Evolutionary conservation across 2,329 filamentous ascomycete species (phyloP), one percentile per base, ranked within the genome.

Genomic region (Cordyceps militaris): DNA sequence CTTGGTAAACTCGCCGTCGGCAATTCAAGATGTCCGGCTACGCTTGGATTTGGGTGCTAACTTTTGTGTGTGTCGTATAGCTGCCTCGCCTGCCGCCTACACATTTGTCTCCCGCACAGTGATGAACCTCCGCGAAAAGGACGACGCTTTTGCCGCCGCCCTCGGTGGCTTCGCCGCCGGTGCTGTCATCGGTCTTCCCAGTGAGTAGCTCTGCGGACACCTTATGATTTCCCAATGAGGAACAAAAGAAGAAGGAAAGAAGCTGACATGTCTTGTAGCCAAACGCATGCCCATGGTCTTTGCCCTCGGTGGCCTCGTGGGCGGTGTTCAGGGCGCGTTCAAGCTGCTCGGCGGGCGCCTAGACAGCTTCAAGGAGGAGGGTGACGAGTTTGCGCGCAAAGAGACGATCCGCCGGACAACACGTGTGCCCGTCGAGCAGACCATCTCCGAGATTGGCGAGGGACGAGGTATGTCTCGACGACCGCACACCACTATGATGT

Each of bases 111-210:
- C 82, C 66, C 82, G 81, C 65, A 88, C 89, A 51, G 80, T 87
- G 47, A 89, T 90, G 72, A 97, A 97, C 76, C 77, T 97, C 63
- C 86, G 91, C 67, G 81, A 91, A 73, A 91, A 88, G 76, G 84
- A 96, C 59, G 92, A 96, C 70, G 77, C 79, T 63, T 87, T 82
- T 75, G 94, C 92, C 72, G 77, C 85, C 57, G 82, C 84, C 42
- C 77, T 91, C 61, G 91, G 86, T 63, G 90, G 91, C 57, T 91
- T 94, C 73, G 76, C 88, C 52, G 85, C 82, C 51, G 92, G 92
- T 63, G 78, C 84, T 44, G 78, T 90, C 56, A 68, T 92, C 47
- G 92, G 91, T 56, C 70, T 95, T 59, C 78, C 79, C 66, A 81
- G 91, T 96, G 81, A 59, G 84, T 67, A 26, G 42, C 14, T 40